Evolutionary conservation across 1,139 yeast genomes (phyloP), one percentile per base, ranked within the genome.

Genomic region (Hemisphaericaspora xylanilytica): DNA sequence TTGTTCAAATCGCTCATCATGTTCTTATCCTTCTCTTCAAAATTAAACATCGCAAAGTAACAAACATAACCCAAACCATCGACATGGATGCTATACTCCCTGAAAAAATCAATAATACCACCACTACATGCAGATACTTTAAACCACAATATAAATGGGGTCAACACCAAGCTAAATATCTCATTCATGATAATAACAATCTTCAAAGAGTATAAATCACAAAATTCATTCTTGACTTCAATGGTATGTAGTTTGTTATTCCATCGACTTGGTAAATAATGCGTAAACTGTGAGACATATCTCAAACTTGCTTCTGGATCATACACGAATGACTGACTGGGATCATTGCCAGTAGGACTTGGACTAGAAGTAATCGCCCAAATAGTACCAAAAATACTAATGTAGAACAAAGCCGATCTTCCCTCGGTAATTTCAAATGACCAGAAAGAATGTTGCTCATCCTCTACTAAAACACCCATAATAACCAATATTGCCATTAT

Each of bases 21-120:
- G 46, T 70, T 75, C 49, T 75, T 72, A 48, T 73, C 78, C 46
- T 73, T 74, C 43, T 79, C 77, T 48, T 82, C 85, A 45, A 83
- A 78, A 51, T 86, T 85, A 61, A 92, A 94, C 80, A 87, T 85
- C 3, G 98, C 97, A 70, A 82, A 88, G 32, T 87, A 83, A 56
- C 98, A 92, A 27, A 92, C 95, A 53, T 90, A 85, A 0, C 98
- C 99, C 33, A 92, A 67, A 0, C 97, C 97, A 63, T 90, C 97
- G 35, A 90, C 88, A 58, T 90, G 94, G 10, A 89, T 81, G 9
- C 95, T 81, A 50, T 79, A 84, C 45, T 92, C 97, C 41, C 97
- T 65, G 60, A 90, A 87, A 54, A 92, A 92, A 56, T 92, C 97
- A 28, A 92, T 78, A 32, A 92, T 84, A 27, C 78, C 70, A 25